Evolutionary conservation across 192 early-diverging fungal genomes (phyloP).

Genomic region (Podila epigama): DNA sequence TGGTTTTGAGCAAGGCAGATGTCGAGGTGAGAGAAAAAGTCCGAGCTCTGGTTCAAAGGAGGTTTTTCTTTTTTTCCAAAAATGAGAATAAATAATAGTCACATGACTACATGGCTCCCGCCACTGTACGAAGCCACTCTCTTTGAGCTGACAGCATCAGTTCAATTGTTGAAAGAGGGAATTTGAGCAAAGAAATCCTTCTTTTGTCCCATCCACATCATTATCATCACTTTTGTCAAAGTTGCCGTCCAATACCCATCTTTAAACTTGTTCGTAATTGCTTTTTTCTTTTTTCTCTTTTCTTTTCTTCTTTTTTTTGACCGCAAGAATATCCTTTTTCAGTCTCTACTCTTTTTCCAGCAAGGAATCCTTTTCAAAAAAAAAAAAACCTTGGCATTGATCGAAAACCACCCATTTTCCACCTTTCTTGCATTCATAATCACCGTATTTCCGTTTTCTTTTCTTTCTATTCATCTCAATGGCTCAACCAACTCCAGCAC

Average conservation of each 20-base stretch:
- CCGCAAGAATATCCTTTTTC: too few species aligned
- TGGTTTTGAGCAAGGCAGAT: background rate
- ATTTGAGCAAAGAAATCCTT: background rate
- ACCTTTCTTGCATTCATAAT: background rate
- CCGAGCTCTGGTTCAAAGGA: background rate
- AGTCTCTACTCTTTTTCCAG: too few species aligned
- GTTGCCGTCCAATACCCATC: too few species aligned
- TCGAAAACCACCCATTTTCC: background rate
- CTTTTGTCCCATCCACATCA: background rate
- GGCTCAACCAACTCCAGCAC: constrained; percentile 23
- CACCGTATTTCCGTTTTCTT: background rate
- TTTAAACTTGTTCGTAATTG: background rate
- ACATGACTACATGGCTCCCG: too few species aligned
- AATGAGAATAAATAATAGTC: too few species aligned
- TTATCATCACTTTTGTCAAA: too few species aligned
- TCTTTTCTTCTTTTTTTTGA: background rate
- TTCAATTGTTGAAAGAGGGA: background rate
- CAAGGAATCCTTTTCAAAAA: too few species aligned
- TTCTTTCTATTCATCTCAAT: constrained; percentile 12
- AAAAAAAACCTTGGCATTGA: too few species aligned
- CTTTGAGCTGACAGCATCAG: too few species aligned
- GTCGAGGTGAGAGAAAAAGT: background rate
- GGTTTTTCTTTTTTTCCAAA: too few species aligned
- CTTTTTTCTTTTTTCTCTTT: background rate
- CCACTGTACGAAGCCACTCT: too few species aligned